Evolutionary conservation across 2,329 filamentous ascomycete species (phyloP).

Genomic region (Diplodia corticola): DNA sequence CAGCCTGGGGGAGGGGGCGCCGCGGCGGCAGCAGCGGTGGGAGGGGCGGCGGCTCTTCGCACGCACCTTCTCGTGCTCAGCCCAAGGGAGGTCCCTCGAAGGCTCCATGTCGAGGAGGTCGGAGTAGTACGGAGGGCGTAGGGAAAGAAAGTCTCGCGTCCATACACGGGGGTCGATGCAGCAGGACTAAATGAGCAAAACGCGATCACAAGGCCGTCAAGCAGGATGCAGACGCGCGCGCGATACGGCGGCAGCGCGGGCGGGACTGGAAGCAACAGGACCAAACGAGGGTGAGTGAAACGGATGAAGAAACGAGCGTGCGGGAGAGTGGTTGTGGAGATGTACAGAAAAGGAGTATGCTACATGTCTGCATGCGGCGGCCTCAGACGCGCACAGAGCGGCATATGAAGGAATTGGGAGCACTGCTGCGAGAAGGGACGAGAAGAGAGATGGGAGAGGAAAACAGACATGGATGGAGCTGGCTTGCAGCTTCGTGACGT

Average conservation of each 20-base stretch:
- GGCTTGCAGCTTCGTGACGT: conserved; percentile 22
- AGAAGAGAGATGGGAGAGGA: conserved; percentile 20
- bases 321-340: conserved; percentile 19
- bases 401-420: conserved; percentile 14
- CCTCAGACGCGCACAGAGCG: conserved; percentile 9
- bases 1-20: conserved; percentile 18
- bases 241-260: conserved; percentile 23
- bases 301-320: conserved; percentile 32
- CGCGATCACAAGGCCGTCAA: conserved; percentile 35
- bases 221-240: conserved; percentile 23
- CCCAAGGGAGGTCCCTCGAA: conserved; percentile 46
- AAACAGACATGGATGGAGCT: conserved; percentile 24
- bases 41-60: conserved; percentile 23
- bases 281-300: conserved; percentile 36
- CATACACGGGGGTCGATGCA: conserved; percentile 31
- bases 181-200: conserved; percentile 39
- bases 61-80: conserved; percentile 50
- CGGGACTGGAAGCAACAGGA: conserved; percentile 26
- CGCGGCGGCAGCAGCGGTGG: conserved; percentile 15
- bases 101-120: conserved; percentile 42
- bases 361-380: conserved; percentile 23
- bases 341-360: conserved; percentile 20
- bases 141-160: conserved; percentile 30
- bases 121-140: conserved; percentile 30
- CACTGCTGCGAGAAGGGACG: conserved; percentile 19